Base-by-base conservation (phyloP, 495 filamentous ascomycete species). In the Aspergillus carlsbadensis region DNA sequence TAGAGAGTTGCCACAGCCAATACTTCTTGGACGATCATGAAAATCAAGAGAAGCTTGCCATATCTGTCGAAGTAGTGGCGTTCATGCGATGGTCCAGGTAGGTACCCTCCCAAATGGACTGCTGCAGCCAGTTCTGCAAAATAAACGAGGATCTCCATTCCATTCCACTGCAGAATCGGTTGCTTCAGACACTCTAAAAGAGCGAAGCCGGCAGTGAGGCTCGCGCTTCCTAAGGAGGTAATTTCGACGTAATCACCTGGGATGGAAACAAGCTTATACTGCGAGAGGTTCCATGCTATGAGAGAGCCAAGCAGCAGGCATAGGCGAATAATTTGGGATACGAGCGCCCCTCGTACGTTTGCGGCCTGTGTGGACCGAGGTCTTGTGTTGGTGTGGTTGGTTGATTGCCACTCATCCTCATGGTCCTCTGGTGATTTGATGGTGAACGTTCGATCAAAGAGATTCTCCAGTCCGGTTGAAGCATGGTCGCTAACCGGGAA, bases 361-460 rank as follows among this genome's bases (percentile, higher is more conserved):
- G 39, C 6, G 10, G 61, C 29, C 42, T 50, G 37, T 10, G 42
- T 36, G n/a, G 62, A 47, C 13, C 43, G 53, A 15, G 42, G 31
- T n/a, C 55, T 56, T 17, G 37, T 18, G 6, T 37, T 20, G 15
- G 2, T 14, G 24, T 54, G 46, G 20, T 63, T 62, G n/a, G 63
- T 21, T 54, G 59, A 56, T n/a, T 61, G 63, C 52, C 61, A 63
- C 8, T 48, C n/a, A 26, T 55, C 33, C 24, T 70, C 70, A 44
- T 73, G 69, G 26, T 77, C 71, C 34, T 77, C 77, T 20, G 72
- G 50, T 31, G 67, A 68, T 35, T 68, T 70, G 51, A 79, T 72
- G 58, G 64, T 70, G 52, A 82, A 82, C 2, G 70, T 64, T 20
- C 58, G 62, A 36, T 80, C 71, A 60, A 82, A 78, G 24, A 80